phyloP scores from a whole-genome alignment of 805 yeast species.

The Spencermartinsiella europaea region DNA sequence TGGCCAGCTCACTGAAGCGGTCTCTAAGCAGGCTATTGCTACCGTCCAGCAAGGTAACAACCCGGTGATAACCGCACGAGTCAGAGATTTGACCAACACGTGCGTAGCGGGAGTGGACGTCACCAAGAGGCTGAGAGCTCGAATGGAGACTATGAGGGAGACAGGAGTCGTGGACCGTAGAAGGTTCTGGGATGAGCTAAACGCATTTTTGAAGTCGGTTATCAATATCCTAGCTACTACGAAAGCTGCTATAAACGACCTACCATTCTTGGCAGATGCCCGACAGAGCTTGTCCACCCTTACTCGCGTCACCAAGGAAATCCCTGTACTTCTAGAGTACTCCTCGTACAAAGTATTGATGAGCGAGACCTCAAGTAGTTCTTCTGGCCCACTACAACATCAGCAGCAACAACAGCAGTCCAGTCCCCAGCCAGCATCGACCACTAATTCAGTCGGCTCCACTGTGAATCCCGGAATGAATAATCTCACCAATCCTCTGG shows the following conservation, averaged over 20 bases:
- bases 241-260: constrained; percentile 72
- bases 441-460: constrained; percentile 13
- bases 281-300: constrained; percentile 73
- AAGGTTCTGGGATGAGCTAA: constrained; percentile 80
- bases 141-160: constrained; percentile 48
- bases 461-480: constrained; percentile 11
- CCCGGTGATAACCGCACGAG: constrained; percentile 51
- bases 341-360: constrained; percentile 42
- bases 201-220: constrained; percentile 73
- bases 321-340: constrained; percentile 76
- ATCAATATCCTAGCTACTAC: constrained; percentile 80
- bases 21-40: constrained; percentile 33
- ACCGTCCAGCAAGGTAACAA: constrained; percentile 34
- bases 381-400: constrained; percentile 5
- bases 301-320: constrained; percentile 86
- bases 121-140: constrained; percentile 57
- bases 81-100: constrained; percentile 70
- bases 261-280: constrained; percentile 73
- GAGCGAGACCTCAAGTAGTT: constrained; percentile 11
- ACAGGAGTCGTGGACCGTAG: constrained; percentile 49
- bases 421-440: constrained; percentile 1
- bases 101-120: constrained; percentile 81
- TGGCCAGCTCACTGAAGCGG: constrained; percentile 54
- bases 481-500: constrained; percentile 35
- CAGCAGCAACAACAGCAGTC: constrained; percentile 1